Evolutionary conservation across 31 red algal species (phyloP), one percentile per base, ranked within the genome.

Genomic region (Odonthalia washingtoniensis): DNA sequence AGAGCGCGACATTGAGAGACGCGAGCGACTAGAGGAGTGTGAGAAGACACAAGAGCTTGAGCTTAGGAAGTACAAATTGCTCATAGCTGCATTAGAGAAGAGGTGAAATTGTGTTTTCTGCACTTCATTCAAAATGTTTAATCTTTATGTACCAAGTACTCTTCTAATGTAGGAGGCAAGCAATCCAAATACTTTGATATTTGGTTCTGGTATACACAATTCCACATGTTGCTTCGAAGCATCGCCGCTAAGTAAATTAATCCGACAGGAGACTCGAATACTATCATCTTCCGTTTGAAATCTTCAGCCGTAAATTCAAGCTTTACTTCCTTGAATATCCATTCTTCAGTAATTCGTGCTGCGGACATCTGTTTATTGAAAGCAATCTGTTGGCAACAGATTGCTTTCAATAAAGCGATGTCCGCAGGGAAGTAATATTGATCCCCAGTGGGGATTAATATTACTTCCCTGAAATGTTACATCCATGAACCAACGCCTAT

Each of bases 321-420:
- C 67, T 74, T 44, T 1, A 74, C 31, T 40, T 85, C 82, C 38
- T 85, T 85, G 37, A 74, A 85, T 16, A 65, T 35, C 82, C 82
- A 85, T 46, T 74, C 69, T 0, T 70, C 77, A 0, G 76, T 70
- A 38, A 68, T 81, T 0, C 45, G 21, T 4, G 26, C 24, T 21
- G 40, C 57, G n/a, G 75, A 80, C 86, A 89, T 81, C 16, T 43
- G 30, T 4, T 43, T 70, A 6, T 89, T 89, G 33, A 43, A 70
- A 17, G 34, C 75, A 14, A 39, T 34, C 28, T 81, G 53, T 24
- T 61, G n/a, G n/a, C n/a, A n/a, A n/a, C n/a, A n/a, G n/a, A n/a
- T n/a, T n/a, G n/a, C n/a, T n/a, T n/a, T n/a, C n/a, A n/a, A n/a
- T n/a, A n/a, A n/a, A n/a, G n/a, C n/a, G n/a, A n/a, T n/a, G n/a